These are phyloP conservation scores for Aspergillus haitiensis DNA, from an alignment of 495 filamentous ascomycete genomes.

Conservation along the genomic window DNA sequence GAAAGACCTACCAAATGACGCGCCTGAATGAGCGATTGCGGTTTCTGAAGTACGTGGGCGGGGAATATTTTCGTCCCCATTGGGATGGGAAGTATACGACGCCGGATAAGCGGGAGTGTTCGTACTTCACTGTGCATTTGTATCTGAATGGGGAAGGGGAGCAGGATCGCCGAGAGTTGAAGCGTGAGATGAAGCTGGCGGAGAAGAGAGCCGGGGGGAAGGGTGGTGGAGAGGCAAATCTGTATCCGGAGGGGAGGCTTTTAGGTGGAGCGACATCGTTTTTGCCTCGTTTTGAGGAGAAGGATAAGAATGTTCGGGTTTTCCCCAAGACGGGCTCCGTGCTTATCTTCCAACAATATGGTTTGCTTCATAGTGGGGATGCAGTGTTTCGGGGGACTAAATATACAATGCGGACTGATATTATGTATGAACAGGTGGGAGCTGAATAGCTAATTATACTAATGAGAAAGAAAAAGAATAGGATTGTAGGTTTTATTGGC, in stretches of 20 bases:
- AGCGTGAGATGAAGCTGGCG: slow-evolving; percentile 25
- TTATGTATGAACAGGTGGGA: slow-evolving; percentile 57
- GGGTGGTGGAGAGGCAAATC: slow-evolving; percentile 7
- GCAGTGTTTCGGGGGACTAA: slow-evolving; percentile 68
- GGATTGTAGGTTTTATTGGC: too few relatives aligned
- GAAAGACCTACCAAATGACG: slow-evolving; percentile 55
- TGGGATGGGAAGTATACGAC: slow-evolving; percentile 69
- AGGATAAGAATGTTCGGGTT: slow-evolving; percentile 56
- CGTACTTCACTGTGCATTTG: slow-evolving; percentile 76
- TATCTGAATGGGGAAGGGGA: slow-evolving; percentile 71
- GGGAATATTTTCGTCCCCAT: slow-evolving; percentile 79
- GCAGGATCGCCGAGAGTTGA: slow-evolving; percentile 40
- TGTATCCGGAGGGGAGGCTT: slow-evolving; percentile 20
- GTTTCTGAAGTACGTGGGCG: slow-evolving; percentile 74
- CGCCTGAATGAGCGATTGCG: slow-evolving; percentile 75
- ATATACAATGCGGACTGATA: slow-evolving; percentile 72
- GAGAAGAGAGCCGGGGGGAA: slow-evolving; percentile 5
- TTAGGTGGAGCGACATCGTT: slow-evolving; percentile 66
- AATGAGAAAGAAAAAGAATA: too few relatives aligned
- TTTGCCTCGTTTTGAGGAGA: slow-evolving; percentile 44
- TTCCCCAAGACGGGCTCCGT: slow-evolving; percentile 68
- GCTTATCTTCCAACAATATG: slow-evolving; percentile 73
- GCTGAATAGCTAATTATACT: too few relatives aligned
- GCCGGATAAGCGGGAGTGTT: slow-evolving; percentile 55
- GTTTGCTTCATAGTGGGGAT: slow-evolving; percentile 69